Evolutionary conservation across 208 protist genomes (phyloP).

Genomic region (Herpetomonas tarakana): DNA sequence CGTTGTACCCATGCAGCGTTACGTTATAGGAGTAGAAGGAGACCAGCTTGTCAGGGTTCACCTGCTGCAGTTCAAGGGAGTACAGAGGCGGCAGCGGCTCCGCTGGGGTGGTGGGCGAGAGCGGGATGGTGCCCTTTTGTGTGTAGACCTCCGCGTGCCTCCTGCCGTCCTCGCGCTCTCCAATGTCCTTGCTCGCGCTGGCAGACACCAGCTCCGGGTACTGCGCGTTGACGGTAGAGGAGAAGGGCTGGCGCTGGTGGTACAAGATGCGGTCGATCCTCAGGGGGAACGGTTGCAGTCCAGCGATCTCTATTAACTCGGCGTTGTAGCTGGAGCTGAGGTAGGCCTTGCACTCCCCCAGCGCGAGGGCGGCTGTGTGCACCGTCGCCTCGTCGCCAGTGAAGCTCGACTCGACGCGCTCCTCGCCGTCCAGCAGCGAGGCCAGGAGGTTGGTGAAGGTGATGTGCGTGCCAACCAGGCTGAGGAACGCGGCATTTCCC

Average conservation of each 20-base stretch:
- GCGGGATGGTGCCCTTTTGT: slow-evolving; percentile 1
- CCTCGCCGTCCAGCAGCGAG: slow-evolving; percentile 55
- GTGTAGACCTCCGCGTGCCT: background rate
- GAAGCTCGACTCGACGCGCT: slow-evolving; percentile 63
- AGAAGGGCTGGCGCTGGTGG: slow-evolving; percentile 37
- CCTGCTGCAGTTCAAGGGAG: background rate
- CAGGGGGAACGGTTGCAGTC: slow-evolving; percentile 20
- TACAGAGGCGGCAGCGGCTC: slow-evolving; percentile 14
- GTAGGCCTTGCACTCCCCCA: slow-evolving; percentile 75
- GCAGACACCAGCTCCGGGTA: slow-evolving; percentile 29
- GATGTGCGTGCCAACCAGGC: slow-evolving; percentile 62
- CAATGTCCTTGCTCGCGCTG: background rate
- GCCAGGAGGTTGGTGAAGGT: slow-evolving; percentile 70
- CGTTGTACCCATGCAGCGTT: slow-evolving; percentile 73
- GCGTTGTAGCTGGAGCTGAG: slow-evolving; percentile 34
- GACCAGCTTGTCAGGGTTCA: slow-evolving; percentile 6
- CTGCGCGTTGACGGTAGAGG: slow-evolving; percentile 46
- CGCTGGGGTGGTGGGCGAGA: slow-evolving; percentile 14
- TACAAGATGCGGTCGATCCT: slow-evolving; percentile 53
- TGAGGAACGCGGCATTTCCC: slow-evolving; percentile 34
- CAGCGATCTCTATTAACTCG: background rate
- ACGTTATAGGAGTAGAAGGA: slow-evolving; percentile 62
- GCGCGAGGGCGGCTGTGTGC: slow-evolving; percentile 50
- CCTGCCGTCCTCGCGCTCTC: background rate
- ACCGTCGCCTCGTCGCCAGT: slow-evolving; percentile 54